Percentiles rank a stretch among this genome's conserved stretches.
Evolutionary conservation across 1,284 basidiomycete genomes (phyloP).

Genomic region (Rhodotorula sp.): DNA sequence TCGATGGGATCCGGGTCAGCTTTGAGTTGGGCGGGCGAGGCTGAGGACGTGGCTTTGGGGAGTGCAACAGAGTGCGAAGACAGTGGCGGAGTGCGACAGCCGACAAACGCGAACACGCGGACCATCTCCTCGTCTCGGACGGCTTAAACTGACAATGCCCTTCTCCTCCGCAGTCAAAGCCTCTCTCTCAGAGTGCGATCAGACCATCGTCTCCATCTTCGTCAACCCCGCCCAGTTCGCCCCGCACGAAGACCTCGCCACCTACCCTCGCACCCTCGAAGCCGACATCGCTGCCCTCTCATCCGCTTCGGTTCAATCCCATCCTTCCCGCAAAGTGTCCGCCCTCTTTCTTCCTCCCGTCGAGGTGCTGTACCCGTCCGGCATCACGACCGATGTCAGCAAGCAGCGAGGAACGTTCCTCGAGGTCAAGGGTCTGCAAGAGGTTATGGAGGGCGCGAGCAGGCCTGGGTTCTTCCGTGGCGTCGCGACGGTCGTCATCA

Average conservation of each 20-base stretch:
- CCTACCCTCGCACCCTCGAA: constrained; percentile 78
- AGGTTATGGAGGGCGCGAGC: constrained; percentile 80
- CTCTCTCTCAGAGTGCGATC: constrained; percentile 73
- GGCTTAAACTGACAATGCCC: background rate
- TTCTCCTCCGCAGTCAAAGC: constrained; percentile 51
- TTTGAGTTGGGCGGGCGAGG: background rate
- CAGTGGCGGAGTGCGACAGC: too few species aligned
- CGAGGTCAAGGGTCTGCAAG: constrained; percentile 75
- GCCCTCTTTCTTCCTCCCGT: constrained; percentile 76
- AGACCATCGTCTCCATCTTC: constrained; percentile 91
- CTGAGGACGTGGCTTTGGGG: too few species aligned
- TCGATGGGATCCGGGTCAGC: background rate
- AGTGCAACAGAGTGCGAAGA: too few species aligned
- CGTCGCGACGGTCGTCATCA: constrained; percentile 91
- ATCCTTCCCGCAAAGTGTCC: constrained; percentile 50
- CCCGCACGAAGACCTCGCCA: constrained; percentile 85
- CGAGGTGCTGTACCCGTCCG: constrained; percentile 81
- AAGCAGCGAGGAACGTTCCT: constrained; percentile 85
- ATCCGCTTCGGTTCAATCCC: constrained; percentile 57
- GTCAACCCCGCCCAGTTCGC: constrained; percentile 98
- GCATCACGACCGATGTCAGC: constrained; percentile 73
- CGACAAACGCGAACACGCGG: too few species aligned
- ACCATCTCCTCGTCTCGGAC: background rate
- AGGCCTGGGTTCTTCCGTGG: constrained; percentile 92
- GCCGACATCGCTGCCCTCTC: constrained; percentile 56